Conservation (phyloP, 306 rosid genomes). For the Begonia loranthoides region DNA sequence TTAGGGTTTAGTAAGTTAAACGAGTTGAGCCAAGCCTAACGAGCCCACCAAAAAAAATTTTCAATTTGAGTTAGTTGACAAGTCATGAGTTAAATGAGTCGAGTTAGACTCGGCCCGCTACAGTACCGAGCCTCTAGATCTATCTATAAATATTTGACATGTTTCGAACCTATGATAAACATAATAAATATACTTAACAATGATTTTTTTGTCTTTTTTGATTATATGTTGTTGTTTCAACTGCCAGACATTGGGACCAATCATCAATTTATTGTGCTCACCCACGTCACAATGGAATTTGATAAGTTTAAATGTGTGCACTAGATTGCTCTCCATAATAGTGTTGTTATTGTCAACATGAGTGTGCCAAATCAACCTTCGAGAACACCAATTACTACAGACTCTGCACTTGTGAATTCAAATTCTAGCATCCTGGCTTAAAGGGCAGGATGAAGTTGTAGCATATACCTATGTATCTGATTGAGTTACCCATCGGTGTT, state of each 20-base stretch:
- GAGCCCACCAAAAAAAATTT: too few relatives aligned
- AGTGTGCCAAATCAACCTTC: conserved; percentile 83
- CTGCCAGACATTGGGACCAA: conserved; percentile 80
- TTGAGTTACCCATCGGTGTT: too few relatives aligned
- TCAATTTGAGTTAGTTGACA: conserved; percentile 8
- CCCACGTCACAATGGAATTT: conserved; percentile 94
- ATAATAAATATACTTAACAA: neutral
- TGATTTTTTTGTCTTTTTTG: conserved; percentile 2
- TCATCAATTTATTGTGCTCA: conserved; percentile 80
- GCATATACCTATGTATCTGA: too few relatives aligned
- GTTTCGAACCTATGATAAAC: neutral
- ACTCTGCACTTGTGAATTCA: conserved; percentile 95
- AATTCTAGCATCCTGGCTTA: conserved; percentile 86
- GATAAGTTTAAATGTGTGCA: conserved; percentile 89
- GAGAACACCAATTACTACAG: conserved; percentile 94
- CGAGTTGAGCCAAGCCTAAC: too few relatives aligned
- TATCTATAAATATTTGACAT: conserved; percentile 12
- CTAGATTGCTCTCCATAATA: conserved; percentile 81
- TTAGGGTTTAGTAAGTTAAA: too few relatives aligned
- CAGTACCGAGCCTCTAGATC: conserved; percentile 29
- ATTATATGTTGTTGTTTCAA: conserved; percentile 41
- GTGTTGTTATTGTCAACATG: conserved; percentile 86
- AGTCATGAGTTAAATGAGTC: conserved; percentile 9
- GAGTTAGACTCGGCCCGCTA: conserved; percentile 17
- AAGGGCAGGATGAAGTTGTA: conserved; percentile 49